Evolutionary conservation across 495 filamentous ascomycete species (phyloP).

Genomic region (Chaetomium fimeti): DNA sequence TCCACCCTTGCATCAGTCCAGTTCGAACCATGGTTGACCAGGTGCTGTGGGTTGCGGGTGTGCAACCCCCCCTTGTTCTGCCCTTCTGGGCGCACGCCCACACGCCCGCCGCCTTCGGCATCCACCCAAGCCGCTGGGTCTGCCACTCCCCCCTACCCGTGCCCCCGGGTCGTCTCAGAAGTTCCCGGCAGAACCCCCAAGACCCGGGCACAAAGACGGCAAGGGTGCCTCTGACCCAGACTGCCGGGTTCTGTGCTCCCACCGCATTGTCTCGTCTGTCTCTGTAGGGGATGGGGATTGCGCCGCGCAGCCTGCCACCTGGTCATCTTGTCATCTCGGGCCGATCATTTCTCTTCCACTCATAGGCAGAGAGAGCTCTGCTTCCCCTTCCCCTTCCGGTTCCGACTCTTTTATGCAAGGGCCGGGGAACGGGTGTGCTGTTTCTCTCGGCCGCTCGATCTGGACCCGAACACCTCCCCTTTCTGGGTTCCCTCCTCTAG

Average conservation of each 20-base stretch:
- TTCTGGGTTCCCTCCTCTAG: background rate
- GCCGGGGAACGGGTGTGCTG: background rate
- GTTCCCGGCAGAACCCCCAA: background rate
- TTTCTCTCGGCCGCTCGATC: background rate
- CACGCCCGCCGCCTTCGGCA: constrained; percentile 15
- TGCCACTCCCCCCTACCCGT: background rate
- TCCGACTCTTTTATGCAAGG: background rate
- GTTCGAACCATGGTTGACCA: too few relatives aligned
- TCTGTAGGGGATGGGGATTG: background rate
- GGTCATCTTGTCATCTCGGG: background rate
- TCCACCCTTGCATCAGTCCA: too few relatives aligned
- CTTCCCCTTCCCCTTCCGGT: background rate
- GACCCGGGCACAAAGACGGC: constrained; percentile 13
- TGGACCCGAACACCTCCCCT: background rate
- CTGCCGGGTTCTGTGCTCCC: constrained; percentile 20
- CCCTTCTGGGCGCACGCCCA: background rate
- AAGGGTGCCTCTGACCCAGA: constrained; percentile 19
- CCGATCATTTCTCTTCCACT: background rate
- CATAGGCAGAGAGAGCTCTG: too few relatives aligned
- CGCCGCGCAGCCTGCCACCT: background rate
- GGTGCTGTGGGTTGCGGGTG: constrained; percentile 4
- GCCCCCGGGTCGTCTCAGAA: constrained; percentile 7
- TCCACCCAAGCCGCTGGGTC: constrained; percentile 19
- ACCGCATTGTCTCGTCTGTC: background rate
- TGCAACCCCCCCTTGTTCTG: background rate